A percentile compares a stretch with the other conserved stretches of the same genome.
These are phyloP conservation scores for Gossypium anomalum DNA, from an alignment of 345 rosid species.

Conservation along the genomic window DNA sequence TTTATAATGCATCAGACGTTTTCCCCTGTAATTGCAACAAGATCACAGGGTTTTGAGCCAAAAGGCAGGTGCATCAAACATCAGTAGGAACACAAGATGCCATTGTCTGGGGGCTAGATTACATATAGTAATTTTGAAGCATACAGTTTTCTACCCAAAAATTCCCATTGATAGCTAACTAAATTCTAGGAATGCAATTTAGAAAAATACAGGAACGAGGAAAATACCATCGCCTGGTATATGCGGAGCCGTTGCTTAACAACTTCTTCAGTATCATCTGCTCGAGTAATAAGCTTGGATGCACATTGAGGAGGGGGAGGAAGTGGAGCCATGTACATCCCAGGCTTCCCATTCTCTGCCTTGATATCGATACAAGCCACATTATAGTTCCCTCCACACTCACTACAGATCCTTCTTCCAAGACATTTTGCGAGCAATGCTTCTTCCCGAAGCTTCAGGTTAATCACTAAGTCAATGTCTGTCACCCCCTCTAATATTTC, in stretches of 20 bases:
- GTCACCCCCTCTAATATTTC: constrained; percentile 91
- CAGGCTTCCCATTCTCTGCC: constrained; percentile 67
- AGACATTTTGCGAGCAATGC: constrained; percentile 91
- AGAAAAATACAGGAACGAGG: neutral
- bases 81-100: neutral
- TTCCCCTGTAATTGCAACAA: neutral
- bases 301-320: constrained; percentile 90
- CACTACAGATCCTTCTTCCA: constrained; percentile 86
- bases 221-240: constrained; percentile 62
- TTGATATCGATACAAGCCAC: constrained; percentile 84
- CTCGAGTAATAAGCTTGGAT: constrained; percentile 73
- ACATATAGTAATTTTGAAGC: neutral
- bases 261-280: constrained; percentile 91
- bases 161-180: neutral
- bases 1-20: neutral
- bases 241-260: constrained; percentile 81
- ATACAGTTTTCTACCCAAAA: neutral
- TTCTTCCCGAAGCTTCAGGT: constrained; percentile 82
- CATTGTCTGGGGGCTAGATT: neutral
- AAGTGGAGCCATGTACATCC: constrained; percentile 93
- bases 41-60: neutral
- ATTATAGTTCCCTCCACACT: constrained; percentile 87
- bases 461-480: constrained; percentile 71
- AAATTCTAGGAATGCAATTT: neutral
- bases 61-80: neutral